Conservation (phyloP, 1,139 yeast species). For the Saccharomyces hybrid region DNA sequence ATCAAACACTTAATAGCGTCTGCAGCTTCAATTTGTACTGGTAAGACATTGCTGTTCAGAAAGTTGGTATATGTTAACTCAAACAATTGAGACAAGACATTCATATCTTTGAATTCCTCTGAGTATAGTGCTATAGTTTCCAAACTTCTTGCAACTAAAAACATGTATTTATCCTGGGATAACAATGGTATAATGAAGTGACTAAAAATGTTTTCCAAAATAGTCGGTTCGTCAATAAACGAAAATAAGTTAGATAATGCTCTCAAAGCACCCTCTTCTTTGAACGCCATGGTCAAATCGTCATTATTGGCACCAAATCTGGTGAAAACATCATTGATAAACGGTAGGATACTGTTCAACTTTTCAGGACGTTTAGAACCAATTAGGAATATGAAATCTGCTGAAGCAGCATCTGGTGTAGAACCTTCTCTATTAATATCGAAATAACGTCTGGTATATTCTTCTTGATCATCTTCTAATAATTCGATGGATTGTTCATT, state of each 20-base stretch:
- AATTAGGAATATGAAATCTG: slow-evolving; percentile 55
- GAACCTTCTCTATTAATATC: slow-evolving; percentile 64
- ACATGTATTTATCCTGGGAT: slow-evolving; percentile 54
- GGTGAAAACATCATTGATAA: slow-evolving; percentile 47
- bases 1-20: slow-evolving; percentile 78
- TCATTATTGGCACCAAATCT: slow-evolving; percentile 25
- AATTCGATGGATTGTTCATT: slow-evolving; percentile 49
- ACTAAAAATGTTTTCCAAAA: slow-evolving; percentile 66
- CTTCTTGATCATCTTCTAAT: slow-evolving; percentile 68
- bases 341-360: slow-evolving; percentile 38
- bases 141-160: slow-evolving; percentile 77
- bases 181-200: slow-evolving; percentile 59
- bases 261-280: slow-evolving; percentile 78
- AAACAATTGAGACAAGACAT: slow-evolving; percentile 52
- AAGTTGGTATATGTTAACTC: slow-evolving; percentile 43
- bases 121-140: slow-evolving; percentile 64
- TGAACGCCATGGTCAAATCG: slow-evolving; percentile 48
- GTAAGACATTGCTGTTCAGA: slow-evolving; percentile 41
- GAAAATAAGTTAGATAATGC: slow-evolving; percentile 66
- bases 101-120: slow-evolving; percentile 44
- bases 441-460: slow-evolving; percentile 60
- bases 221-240: slow-evolving; percentile 49
- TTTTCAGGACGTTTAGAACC: slow-evolving; percentile 43
- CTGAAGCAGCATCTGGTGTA: slow-evolving; percentile 76
- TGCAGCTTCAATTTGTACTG: slow-evolving; percentile 81